Base-by-base conservation (phyloP, 352 stramenopile genomes). In the Globisporangium acanthophoron region DNA sequence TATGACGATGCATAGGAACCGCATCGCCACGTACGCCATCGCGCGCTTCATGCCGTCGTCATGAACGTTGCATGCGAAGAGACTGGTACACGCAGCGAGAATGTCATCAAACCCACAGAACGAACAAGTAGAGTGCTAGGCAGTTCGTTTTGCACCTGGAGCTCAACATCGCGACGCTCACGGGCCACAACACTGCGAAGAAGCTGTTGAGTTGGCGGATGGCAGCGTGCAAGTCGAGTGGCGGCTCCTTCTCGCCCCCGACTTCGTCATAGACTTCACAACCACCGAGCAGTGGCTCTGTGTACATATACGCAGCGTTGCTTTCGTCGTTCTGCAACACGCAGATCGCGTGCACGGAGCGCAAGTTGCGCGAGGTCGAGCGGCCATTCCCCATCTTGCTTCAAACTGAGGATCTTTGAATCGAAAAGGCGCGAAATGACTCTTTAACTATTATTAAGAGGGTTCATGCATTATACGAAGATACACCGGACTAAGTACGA, bases 171-270 rank as follows among this genome's bases (percentile, higher is more conserved):
- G 83, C 80, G 59, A 82, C 72, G 15, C 66, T 74, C 20, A 95
- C 83, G 4, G 83, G 85, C 72, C 81, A 88, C 3, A 91, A 16
- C 54, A 91, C 73, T 13, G 81, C 81, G 27, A 86, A 86, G 56
- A 89, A 89, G 58, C 78, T 84, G 49, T 88, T 87, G 61, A 91
- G 75, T 59, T 89, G 78, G 33, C 70, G 77, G 52, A 88, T 76
- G 37, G 82, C 55, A 24, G 59, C 33, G 4, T 48, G 56, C 5
- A 84, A 61, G 41, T 80, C 71, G 15, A 73, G 7, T n/a, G 48
- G 45, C n/a, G 31, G 33, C 13, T 73, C 64, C 7, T 59, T 70
- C 54, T 16, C 60, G 52, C 1, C 24, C 24, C 24, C 15, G 45
- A 35, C 24, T 51, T 53, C 37, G 2, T 51, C 37, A 27, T 27